A percentile compares a stretch with the other conserved stretches of the same genome.
Evolutionary conservation across 108 stramenopile species (phyloP).

Genomic region (Cyclotella baltica): DNA sequence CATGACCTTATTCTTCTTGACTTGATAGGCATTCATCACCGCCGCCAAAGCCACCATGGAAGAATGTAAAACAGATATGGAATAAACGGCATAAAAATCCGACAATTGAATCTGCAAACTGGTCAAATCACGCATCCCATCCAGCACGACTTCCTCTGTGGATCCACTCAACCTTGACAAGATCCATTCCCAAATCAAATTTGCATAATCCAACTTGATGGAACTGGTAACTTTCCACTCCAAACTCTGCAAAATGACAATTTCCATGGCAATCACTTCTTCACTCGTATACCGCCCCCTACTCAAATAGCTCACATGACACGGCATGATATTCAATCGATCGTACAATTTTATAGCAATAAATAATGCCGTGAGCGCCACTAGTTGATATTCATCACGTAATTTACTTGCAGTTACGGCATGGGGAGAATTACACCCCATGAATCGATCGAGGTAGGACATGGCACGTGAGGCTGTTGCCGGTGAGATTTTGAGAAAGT

Average conservation of each 20-base stretch:
- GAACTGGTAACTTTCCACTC: constrained; percentile 41
- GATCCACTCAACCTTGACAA: neutral
- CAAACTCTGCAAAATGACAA: constrained; percentile 30
- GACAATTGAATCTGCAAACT: constrained; percentile 50
- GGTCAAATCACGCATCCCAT: constrained; percentile 29
- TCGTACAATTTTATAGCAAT: constrained; percentile 50
- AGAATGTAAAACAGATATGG: constrained; percentile 15
- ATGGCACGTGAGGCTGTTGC: constrained; percentile 49
- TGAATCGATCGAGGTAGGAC: constrained; percentile 50
- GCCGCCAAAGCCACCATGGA: constrained; percentile 52
- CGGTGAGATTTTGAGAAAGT: constrained; percentile 45
- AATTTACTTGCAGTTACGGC: neutral
- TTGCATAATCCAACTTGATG: constrained; percentile 46
- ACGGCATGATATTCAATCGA: constrained; percentile 41
- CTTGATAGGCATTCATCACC: constrained; percentile 45
- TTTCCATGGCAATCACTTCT: constrained; percentile 50
- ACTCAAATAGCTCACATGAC: constrained; percentile 51
- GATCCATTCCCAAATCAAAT: constrained; percentile 34
- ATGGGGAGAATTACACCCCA: constrained; percentile 17
- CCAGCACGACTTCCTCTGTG: neutral
- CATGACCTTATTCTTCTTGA: constrained; percentile 30
- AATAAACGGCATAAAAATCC: constrained; percentile 40
- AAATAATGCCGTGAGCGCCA: constrained; percentile 46
- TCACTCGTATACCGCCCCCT: constrained; percentile 39
- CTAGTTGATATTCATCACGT: constrained; percentile 51